Conservation (phyloP, 1,284 basidiomycete genomes). For the Ceratobasidium sp. region DNA sequence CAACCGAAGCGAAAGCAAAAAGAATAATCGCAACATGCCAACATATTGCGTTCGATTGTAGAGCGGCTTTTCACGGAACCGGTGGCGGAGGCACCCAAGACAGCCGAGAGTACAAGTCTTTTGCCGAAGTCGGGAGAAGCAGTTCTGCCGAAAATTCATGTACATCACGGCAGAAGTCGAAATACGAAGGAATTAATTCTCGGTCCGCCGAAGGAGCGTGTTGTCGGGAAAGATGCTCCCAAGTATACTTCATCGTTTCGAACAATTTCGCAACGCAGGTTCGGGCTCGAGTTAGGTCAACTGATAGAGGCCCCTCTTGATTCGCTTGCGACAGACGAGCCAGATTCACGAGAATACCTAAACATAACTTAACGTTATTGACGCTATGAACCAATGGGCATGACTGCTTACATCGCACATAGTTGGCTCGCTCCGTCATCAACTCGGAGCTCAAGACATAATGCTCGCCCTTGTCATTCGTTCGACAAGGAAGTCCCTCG, state of each 20-base stretch:
- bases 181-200: conserved; percentile 28
- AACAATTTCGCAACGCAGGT: conserved; percentile 31
- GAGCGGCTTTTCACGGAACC: no score
- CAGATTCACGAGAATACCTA: conserved; percentile 22
- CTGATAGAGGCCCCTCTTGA: not conserved
- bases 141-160: conserved; percentile 7
- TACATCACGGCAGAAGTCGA: conserved; percentile 30
- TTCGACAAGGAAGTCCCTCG: conserved; percentile 25
- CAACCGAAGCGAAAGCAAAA: no score
- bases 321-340: not conserved
- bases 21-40: no score
- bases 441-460: conserved; percentile 35
- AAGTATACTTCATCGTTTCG: conserved; percentile 38
- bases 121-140: not conserved
- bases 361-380: not conserved
- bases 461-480: conserved; percentile 30
- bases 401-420: conserved; percentile 14
- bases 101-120: conserved; percentile 21
- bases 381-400: not conserved
- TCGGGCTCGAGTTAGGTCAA: conserved; percentile 17
- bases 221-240: conserved; percentile 20
- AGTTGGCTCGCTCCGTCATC: conserved; percentile 26
- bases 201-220: conserved; percentile 8
- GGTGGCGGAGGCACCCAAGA: conserved; percentile 5
- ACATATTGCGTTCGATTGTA: no score